phyloP scores from a whole-genome alignment of 208 protist genomes.

The Leptomonas pyrrhocoris region DNA sequence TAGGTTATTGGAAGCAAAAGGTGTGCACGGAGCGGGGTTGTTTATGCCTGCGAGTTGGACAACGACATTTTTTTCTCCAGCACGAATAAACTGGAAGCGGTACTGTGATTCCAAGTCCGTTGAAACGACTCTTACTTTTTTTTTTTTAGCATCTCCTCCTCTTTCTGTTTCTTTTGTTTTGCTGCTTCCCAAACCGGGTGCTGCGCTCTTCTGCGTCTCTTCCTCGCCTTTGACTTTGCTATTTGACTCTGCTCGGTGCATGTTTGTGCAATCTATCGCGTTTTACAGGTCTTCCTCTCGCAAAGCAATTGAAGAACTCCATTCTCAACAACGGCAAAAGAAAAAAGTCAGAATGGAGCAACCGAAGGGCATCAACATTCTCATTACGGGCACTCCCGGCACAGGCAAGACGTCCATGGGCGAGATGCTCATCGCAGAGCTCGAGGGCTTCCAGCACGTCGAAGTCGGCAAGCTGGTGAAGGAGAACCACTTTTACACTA shows the following conservation, averaged over 20 bases:
- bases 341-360: constrained; percentile 38
- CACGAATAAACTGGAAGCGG: no score
- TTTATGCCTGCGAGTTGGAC: no score
- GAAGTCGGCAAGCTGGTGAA: constrained; percentile 93
- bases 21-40: no score
- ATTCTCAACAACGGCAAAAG: background rate
- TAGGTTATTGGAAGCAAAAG: no score
- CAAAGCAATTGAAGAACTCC: background rate
- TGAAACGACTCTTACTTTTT: background rate
- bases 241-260: background rate
- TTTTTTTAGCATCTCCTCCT: constrained; percentile 5
- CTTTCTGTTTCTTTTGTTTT: background rate
- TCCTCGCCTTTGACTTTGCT: background rate
- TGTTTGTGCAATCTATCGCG: background rate
- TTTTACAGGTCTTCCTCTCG: background rate
- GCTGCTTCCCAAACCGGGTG: background rate
- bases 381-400: constrained; percentile 96
- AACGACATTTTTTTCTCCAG: no score
- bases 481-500: constrained; percentile 91
- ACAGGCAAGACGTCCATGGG: constrained; percentile 96
- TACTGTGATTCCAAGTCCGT: no score
- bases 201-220: background rate
- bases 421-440: constrained; percentile 70
- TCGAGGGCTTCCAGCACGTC: constrained; percentile 78
- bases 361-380: constrained; percentile 87